phyloP scores from a whole-genome alignment of 2,329 filamentous ascomycete genomes.

The Tolypocladium paradoxum region DNA sequence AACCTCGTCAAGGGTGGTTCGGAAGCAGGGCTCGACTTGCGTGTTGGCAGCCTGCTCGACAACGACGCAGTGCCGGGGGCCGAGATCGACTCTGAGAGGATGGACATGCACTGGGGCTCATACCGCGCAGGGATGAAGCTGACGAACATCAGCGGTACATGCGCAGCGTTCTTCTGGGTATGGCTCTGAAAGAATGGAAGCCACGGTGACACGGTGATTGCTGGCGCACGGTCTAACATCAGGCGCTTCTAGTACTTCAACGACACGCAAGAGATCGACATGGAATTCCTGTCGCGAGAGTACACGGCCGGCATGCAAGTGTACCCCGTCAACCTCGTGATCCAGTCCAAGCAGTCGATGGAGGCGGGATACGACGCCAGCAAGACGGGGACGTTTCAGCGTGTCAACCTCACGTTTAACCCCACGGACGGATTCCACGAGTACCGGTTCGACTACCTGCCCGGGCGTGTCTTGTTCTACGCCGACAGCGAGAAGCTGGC shows the following conservation, averaged over 20 bases:
- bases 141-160: constrained; percentile 52
- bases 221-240: not conserved
- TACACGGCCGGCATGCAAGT: constrained; percentile 39
- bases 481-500: constrained; percentile 50
- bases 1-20: constrained; percentile 17
- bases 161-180: constrained; percentile 73
- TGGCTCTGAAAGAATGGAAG: not conserved
- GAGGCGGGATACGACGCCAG: constrained; percentile 51
- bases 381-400: constrained; percentile 45
- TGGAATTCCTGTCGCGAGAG: constrained; percentile 64
- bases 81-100: constrained; percentile 50
- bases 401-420: constrained; percentile 52
- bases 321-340: constrained; percentile 61
- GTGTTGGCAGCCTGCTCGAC: constrained; percentile 34
- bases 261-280: constrained; percentile 70
- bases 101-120: constrained; percentile 58
- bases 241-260: constrained; percentile 52
- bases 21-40: constrained; percentile 44
- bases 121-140: constrained; percentile 59
- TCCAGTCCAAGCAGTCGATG: constrained; percentile 54
- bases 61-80: constrained; percentile 47
- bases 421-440: constrained; percentile 60
- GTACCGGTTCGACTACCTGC: constrained; percentile 67
- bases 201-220: not conserved
- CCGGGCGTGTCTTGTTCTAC: constrained; percentile 54